A percentile compares a stretch with the other conserved stretches of the same genome.
phyloP scores from a whole-genome alignment of 208 protist genomes.

The Balamuthia mandrillaris region DNA sequence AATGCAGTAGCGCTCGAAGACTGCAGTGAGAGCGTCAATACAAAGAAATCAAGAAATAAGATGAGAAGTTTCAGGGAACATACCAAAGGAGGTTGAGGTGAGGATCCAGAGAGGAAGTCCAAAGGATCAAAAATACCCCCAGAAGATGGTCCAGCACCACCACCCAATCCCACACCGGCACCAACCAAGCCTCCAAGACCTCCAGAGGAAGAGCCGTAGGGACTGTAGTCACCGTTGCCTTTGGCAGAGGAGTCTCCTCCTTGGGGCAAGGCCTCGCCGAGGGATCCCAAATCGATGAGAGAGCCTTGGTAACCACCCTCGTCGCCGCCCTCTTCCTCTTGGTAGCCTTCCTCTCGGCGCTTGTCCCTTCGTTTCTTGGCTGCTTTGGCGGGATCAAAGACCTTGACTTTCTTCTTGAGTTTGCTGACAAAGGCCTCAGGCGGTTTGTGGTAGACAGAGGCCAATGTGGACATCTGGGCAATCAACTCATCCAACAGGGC shows the following conservation, averaged over 20 bases:
- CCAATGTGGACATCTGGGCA: constrained; percentile 72
- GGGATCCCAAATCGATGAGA: not conserved
- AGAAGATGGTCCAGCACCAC: not conserved
- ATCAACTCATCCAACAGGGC: constrained; percentile 84
- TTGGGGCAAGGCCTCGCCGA: too few species aligned
- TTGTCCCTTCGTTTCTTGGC: not conserved
- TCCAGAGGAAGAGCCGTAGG: constrained; percentile 43
- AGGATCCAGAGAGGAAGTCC: not conserved
- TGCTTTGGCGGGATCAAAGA: not conserved
- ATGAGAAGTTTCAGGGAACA: not conserved
- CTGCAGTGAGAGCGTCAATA: not conserved
- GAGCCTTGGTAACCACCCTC: not conserved
- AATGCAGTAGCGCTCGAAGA: not conserved
- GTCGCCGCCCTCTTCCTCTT: not conserved
- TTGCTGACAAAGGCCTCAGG: constrained; percentile 85
- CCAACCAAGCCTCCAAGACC: too few species aligned
- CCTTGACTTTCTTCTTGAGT: constrained; percentile 49
- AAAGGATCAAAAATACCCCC: constrained; percentile 12
- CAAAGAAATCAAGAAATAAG: not conserved
- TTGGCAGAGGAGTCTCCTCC: constrained; percentile 64
- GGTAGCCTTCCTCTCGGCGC: not conserved
- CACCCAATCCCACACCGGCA: too few species aligned
- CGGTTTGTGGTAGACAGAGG: constrained; percentile 92
- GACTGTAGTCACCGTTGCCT: not conserved
- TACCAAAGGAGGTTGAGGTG: not conserved